Percentiles rank a stretch among this genome's conserved stretches.
phyloP scores from a whole-genome alignment of 2,329 filamentous ascomycete genomes.

The Phialemoniopsis sp. region DNA sequence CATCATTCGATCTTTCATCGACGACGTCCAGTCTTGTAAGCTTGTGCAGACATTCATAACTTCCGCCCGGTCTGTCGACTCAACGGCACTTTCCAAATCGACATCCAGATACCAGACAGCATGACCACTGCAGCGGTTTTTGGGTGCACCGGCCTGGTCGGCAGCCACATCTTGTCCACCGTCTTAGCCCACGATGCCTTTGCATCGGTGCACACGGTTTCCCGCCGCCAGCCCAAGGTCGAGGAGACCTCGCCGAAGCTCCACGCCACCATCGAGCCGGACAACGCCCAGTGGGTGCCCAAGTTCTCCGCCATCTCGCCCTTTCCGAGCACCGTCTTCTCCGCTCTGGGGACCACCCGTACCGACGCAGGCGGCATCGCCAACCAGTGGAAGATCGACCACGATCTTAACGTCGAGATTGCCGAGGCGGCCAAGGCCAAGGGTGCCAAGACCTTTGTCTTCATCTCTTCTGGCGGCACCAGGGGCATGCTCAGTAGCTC shows the following conservation, averaged over 20 bases:
- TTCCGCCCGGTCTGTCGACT: too few relatives aligned
- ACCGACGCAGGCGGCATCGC: constrained; percentile 70
- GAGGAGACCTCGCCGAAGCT: constrained; percentile 49
- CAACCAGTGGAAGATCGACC: constrained; percentile 82
- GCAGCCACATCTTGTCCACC: constrained; percentile 68
- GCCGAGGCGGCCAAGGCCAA: constrained; percentile 70
- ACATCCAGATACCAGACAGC: not conserved
- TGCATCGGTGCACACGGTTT: constrained; percentile 57
- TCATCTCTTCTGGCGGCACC: constrained; percentile 60
- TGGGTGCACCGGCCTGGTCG: constrained; percentile 65
- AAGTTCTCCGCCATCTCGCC: constrained; percentile 52
- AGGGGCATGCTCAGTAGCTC: constrained; percentile 31
- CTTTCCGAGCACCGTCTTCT: constrained; percentile 64
- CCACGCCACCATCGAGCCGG: constrained; percentile 60
- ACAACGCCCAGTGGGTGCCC: constrained; percentile 65
- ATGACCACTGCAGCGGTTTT: constrained; percentile 51
- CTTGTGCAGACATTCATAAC: too few relatives aligned
- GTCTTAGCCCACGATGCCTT: constrained; percentile 51
- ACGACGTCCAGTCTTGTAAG: too few relatives aligned
- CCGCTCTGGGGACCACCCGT: constrained; percentile 75
- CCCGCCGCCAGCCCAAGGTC: constrained; percentile 58
- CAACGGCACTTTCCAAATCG: too few relatives aligned
- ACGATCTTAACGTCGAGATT: constrained; percentile 78
- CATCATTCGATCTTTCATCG: too few relatives aligned
- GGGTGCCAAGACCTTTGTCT: constrained; percentile 71